Evolutionary conservation across 257 asterid genomes (phyloP), one percentile per base, ranked within the genome.

Genomic region (Ajuga chamaepitys): DNA sequence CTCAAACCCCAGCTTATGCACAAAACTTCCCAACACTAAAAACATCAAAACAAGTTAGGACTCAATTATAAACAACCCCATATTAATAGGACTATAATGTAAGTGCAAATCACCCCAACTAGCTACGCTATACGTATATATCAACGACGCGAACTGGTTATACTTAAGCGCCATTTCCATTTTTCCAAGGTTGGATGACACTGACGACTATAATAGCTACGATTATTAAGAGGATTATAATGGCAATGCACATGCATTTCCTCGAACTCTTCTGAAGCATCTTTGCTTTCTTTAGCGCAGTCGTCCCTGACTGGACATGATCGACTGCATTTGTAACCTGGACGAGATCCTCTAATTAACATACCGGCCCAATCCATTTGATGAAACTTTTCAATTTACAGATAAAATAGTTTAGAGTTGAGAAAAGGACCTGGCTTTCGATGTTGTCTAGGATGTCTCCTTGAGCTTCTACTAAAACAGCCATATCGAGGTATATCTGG

Each of bases 371-470:
- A 18, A 50, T 57, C 63, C 69, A 38, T 18, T 14, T 38, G 54
- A 21, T 44, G 0, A 38, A 7, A 26, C 40, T 52, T 45, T 54
- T 5, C 9, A 22, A 22, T 61, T 69, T 3, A 38, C 28, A 55
- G 18, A 26, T 17, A 64, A 38, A n/a, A 34, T 44, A 28, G 53
- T 22, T 37, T 3, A 8, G 32, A 46, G 75, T 57, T 58, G 8
- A 13, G 57, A 70, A 2, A 48, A 6, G 30, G 67, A 85, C 89
- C 96, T 88, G 98, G 74, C 78, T 83, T 76, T 91, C 96, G 4
- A 91, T 91, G 88, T 91, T 91, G 66, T 88, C 96, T 58, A 91
- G 50, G 74, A 78, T 68, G 58, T 86, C 96, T 59, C 95, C 96
- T 82, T 88, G 96, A 78, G 94, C 94, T 54, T 83, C 91, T 16